Base-by-base conservation (phyloP, 1,284 basidiomycete genomes). In the Ustilago esculenta region DNA sequence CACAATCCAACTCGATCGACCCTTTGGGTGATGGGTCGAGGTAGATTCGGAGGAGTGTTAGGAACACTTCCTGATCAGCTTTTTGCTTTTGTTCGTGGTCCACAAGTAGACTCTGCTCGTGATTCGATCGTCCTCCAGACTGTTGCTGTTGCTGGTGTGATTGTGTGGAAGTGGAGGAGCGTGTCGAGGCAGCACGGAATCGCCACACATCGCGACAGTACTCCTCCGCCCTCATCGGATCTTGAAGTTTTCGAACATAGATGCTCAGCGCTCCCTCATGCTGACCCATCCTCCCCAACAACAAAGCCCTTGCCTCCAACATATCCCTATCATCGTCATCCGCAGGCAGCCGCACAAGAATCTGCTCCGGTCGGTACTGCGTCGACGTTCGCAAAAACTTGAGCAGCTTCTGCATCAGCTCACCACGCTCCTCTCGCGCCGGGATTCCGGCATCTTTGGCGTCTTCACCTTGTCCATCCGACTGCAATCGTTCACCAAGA, bases 251-350 rank as follows among this genome's bases (percentile, higher is more conserved):
- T 77, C 95, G 90, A 1, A 94, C 93, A 81, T 98, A 98, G 23
- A 96, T 87, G 76, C 92, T 90, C 21, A 99, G 86, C 0, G 95
- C 95, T 59, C 90, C 91, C 72, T 95, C 92, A 75, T 98, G 94
- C 58, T 92, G 88, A 0, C 92, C 92, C 59, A 98, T 86, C 18
- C 91, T 87, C 3, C 95, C 96, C 4, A 98, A 85, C 4, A 98
- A 85, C 52, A 95, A 88, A 0, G 96, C 95, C 33, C 93, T 88
- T 1, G 92, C 92, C 80, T 95, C 91, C 12, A 72, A 66, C 49
- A 74, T 60, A 39, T 73, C 74, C 69, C 92, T 92, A 90, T 79
- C 67, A 15, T 79, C 64, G 90, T 92, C 90, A 71, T 92, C 89
- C 1, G 87, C 85, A 0, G 90, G 90, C 6, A 97, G 82, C 20